Conservation (phyloP, 441 rosid genomes). For the Euphorbia schlechtendalii region DNA sequence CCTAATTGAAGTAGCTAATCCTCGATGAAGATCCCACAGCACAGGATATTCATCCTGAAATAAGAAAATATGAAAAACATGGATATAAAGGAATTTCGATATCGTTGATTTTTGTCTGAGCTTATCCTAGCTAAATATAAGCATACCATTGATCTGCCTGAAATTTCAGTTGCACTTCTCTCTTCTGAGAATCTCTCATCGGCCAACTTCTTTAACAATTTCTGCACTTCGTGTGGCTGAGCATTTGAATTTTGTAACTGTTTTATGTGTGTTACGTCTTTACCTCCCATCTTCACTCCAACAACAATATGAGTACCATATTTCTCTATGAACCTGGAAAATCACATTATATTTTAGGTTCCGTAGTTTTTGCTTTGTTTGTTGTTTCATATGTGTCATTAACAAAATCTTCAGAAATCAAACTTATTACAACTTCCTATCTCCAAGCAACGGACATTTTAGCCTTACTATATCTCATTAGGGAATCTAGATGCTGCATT, state of each 20-base stretch:
- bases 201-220: constrained; percentile 49
- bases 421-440: too few species aligned
- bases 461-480: too few species aligned
- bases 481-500: too few species aligned
- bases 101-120: background rate
- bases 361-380: background rate
- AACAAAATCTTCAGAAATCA: background rate
- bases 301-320: constrained; percentile 84
- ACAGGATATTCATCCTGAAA: constrained; percentile 43
- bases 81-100: background rate
- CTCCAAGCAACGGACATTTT: too few species aligned
- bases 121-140: background rate
- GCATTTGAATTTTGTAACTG: constrained; percentile 60
- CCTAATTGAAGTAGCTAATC: constrained; percentile 34
- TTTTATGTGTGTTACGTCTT: constrained; percentile 72
- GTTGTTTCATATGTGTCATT: too few species aligned
- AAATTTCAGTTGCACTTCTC: constrained; percentile 18
- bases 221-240: constrained; percentile 57
- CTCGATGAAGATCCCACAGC: constrained; percentile 36
- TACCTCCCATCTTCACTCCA: constrained; percentile 96
- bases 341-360: background rate
- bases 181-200: constrained; percentile 59
- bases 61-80: constrained; percentile 10
- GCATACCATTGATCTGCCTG: constrained; percentile 42
- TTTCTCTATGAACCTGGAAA: constrained; percentile 71